phyloP scores from a whole-genome alignment of 2,329 filamentous ascomycete species.

The Fusarium sp. region DNA sequence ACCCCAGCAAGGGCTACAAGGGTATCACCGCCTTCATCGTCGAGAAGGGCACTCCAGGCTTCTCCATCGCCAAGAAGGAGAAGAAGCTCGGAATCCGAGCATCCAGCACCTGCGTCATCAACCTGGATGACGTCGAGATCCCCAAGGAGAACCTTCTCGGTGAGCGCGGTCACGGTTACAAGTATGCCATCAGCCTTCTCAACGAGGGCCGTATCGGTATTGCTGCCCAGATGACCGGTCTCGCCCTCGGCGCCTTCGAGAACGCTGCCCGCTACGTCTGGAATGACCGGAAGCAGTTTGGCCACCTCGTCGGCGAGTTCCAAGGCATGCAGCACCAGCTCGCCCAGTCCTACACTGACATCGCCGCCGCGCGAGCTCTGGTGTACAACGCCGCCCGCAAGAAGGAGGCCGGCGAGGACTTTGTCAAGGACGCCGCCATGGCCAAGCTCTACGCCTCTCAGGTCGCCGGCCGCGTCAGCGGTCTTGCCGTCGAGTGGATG shows the following conservation, averaged over 20 bases:
- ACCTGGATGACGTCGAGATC: conserved; percentile 95
- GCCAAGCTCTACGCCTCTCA: conserved; percentile 96
- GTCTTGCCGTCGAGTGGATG: conserved; percentile 98
- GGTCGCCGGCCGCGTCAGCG: conserved; percentile 88
- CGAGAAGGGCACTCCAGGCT: conserved; percentile 90
- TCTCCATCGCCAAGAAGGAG: conserved; percentile 98
- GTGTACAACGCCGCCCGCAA: conserved; percentile 97
- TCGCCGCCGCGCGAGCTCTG: conserved; percentile 89
- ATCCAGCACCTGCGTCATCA: conserved; percentile 96
- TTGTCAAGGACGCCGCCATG: conserved; percentile 97
- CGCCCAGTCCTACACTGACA: conserved; percentile 95
- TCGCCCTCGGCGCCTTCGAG: conserved; percentile 94
- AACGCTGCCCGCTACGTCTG: conserved; percentile 94
- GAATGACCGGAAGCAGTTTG: conserved; percentile 99
- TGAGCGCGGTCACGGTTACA: conserved; percentile 93
- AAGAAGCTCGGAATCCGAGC: conserved; percentile 99
- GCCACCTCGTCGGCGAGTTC: conserved; percentile 93
- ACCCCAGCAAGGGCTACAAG: conserved; percentile 93
- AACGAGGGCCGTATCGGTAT: conserved; percentile 99
- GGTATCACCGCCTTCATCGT: conserved; percentile 97
- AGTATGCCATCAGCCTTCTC: conserved; percentile 93
- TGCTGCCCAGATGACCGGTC: conserved; percentile 97
- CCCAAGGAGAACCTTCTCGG: conserved; percentile 91
- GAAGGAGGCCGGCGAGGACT: conserved; percentile 97
- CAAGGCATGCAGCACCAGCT: conserved; percentile 99